These are phyloP conservation scores for Candida pseudoviswanathii DNA, from an alignment of 1,139 yeast genomes.

Conservation along the genomic window DNA sequence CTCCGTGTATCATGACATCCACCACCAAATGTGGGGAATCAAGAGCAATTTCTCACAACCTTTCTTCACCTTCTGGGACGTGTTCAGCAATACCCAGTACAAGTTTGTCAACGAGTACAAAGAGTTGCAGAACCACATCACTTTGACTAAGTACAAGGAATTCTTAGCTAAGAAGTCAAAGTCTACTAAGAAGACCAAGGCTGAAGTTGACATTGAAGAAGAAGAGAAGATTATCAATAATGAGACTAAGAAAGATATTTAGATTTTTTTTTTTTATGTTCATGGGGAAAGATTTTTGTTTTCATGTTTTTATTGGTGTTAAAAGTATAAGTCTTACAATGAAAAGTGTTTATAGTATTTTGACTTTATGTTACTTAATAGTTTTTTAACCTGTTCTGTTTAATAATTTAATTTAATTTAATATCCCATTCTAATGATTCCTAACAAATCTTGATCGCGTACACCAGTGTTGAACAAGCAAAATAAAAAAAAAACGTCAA, in stretches of 20 bases:
- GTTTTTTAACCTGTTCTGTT: neutral
- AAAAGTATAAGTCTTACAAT: too few species aligned
- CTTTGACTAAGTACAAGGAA: slow-evolving; percentile 62
- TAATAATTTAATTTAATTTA: neutral
- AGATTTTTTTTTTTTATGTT: neutral
- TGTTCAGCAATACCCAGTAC: slow-evolving; percentile 68
- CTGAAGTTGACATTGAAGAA: slow-evolving; percentile 14
- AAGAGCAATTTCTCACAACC: slow-evolving; percentile 96
- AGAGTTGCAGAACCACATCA: slow-evolving; percentile 56
- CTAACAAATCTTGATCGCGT: neutral
- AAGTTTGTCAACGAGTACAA: slow-evolving; percentile 63
- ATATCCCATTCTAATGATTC: neutral
- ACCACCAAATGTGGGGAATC: slow-evolving; percentile 95
- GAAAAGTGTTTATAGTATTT: slow-evolving; percentile 1
- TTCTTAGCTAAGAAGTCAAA: slow-evolving; percentile 51
- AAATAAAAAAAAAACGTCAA: neutral
- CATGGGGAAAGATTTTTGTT: too few species aligned
- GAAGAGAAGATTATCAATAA: slow-evolving; percentile 7
- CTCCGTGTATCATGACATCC: slow-evolving; percentile 94
- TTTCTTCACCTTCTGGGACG: slow-evolving; percentile 93
- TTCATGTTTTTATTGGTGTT: too few species aligned
- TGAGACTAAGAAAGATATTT: slow-evolving; percentile 15
- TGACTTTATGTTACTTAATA: neutral
- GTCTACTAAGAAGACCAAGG: slow-evolving; percentile 13
- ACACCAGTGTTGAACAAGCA: neutral